Conservation (phyloP, 2,329 filamentous ascomycete genomes). For the Fusarium udum region DNA sequence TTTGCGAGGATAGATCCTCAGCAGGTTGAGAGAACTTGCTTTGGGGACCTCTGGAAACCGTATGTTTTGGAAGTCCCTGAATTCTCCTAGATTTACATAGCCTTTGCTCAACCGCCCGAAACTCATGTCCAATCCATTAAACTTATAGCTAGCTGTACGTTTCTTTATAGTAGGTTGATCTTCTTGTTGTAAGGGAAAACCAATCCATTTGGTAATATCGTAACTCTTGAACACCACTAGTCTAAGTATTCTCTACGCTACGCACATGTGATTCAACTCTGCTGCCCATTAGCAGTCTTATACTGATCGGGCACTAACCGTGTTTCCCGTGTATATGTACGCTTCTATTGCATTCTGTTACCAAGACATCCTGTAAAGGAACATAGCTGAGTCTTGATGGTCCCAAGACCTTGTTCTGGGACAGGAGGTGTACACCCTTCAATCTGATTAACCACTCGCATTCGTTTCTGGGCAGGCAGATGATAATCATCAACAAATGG, state of each 20-base stretch:
- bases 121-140: neutral
- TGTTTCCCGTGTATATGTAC: conserved; percentile 4
- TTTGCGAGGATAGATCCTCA: neutral
- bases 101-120: neutral
- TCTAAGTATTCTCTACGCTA: neutral
- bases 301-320: conserved; percentile 13
- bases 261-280: conserved; percentile 1
- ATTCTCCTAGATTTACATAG: neutral
- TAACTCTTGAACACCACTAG: neutral
- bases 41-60: neutral
- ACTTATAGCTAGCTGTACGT: neutral
- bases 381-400: conserved; percentile 10
- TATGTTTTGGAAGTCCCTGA: neutral
- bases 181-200: neutral
- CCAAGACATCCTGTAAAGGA: neutral
- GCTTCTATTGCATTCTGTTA: neutral
- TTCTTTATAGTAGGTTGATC: too few relatives aligned
- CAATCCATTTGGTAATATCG: neutral
- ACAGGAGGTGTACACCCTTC: conserved; percentile 14
- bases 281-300: neutral
- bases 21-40: neutral
- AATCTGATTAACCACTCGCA: conserved; percentile 19
- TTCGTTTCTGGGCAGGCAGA: conserved; percentile 16
- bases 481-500: conserved; percentile 5
- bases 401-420: conserved; percentile 15